Conservation (phyloP, 352 stramenopile species). For the Phytophthora aleatoria region DNA sequence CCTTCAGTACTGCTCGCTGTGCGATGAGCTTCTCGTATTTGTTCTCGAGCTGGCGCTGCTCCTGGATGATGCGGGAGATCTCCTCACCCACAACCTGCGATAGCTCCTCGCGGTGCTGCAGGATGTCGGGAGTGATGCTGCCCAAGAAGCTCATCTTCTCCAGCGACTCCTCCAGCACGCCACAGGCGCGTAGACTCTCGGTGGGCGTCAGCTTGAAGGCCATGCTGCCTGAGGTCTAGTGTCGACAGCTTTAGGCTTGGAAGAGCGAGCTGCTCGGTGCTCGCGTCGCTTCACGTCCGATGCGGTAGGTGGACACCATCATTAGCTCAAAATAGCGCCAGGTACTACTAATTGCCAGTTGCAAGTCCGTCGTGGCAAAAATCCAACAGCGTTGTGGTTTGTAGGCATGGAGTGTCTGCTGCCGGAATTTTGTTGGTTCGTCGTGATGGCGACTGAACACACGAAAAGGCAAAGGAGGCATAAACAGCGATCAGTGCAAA, state of each 20-base stretch:
- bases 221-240: conserved; percentile 20
- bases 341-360: background rate
- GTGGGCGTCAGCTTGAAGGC: conserved; percentile 68
- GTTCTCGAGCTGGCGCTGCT: conserved; percentile 85
- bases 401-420: conserved; percentile 15
- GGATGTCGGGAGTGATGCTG: conserved; percentile 91
- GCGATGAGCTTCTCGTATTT: conserved; percentile 92
- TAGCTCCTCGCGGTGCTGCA: conserved; percentile 92
- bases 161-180: conserved; percentile 89
- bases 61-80: conserved; percentile 93
- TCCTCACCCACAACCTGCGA: conserved; percentile 93
- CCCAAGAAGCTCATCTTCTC: conserved; percentile 92
- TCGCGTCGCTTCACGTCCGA: conserved; percentile 24
- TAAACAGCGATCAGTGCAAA: background rate
- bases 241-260: background rate
- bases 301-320: conserved; percentile 3
- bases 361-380: conserved; percentile 14
- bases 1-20: conserved; percentile 86
- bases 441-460: conserved; percentile 12
- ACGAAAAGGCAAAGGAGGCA: background rate
- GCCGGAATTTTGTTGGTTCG: conserved; percentile 11
- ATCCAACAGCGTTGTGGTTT: conserved; percentile 17
- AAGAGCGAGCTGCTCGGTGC: background rate
- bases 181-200: conserved; percentile 74
- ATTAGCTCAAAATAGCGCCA: conserved; percentile 24